These are phyloP conservation scores for Saccharum spontaneum DNA, from an alignment of 176 grass and related monocot species.

Conservation along the genomic window DNA sequence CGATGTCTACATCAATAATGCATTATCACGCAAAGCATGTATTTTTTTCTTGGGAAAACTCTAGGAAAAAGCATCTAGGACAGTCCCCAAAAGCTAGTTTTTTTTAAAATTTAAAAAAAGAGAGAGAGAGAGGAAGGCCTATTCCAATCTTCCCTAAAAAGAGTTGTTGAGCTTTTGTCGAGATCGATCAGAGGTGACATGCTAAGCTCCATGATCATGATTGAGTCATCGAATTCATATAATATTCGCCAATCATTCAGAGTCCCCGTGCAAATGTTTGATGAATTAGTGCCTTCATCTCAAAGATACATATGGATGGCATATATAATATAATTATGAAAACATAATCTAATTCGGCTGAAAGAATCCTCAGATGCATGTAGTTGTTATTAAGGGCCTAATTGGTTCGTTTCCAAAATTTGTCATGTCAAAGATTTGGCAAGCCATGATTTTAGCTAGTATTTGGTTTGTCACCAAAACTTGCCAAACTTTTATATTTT, in stretches of 20 bases:
- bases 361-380: not conserved
- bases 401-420: too few species aligned
- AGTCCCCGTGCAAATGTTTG: constrained; percentile 24
- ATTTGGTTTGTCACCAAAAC: too few species aligned
- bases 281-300: not conserved
- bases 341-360: not conserved
- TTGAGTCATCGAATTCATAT: constrained; percentile 1
- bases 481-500: too few species aligned
- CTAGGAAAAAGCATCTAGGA: not conserved
- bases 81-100: not conserved
- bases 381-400: not conserved
- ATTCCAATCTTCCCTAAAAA: constrained; percentile 12
- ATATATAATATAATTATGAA: not conserved
- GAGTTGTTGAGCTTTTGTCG: constrained; percentile 25
- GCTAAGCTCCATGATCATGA: not conserved
- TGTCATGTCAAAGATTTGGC: too few species aligned
- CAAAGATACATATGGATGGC: not conserved
- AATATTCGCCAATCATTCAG: constrained; percentile 13
- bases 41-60: not conserved
- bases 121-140: not conserved
- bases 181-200: constrained; percentile 11
- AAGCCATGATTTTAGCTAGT: too few species aligned
- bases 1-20: constrained; percentile 6
- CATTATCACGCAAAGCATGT: not conserved
- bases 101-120: not conserved